Conservation (phyloP, 371 early-diverging fungal species). For the Batrachochytrium dendrobatidis region DNA sequence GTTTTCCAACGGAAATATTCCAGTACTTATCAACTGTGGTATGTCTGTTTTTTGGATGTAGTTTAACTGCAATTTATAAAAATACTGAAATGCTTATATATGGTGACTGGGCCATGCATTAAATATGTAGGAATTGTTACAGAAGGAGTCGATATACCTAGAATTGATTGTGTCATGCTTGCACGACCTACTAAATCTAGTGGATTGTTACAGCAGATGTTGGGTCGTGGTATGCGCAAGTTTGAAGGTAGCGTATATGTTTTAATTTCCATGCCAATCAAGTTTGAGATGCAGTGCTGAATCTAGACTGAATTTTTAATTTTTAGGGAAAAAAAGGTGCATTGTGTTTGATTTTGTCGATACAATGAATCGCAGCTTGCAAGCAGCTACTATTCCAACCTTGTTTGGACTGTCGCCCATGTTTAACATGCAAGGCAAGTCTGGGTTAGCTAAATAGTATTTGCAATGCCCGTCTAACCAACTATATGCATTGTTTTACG, state of each 20-base stretch:
- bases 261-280: not conserved
- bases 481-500: not conserved
- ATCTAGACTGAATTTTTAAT: not conserved
- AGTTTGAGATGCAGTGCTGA: not conserved
- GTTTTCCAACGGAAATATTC: conserved; percentile 59
- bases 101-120: no score
- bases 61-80: no score
- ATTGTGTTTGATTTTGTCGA: conserved; percentile 86
- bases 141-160: conserved; percentile 71
- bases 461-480: not conserved
- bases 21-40: conserved; percentile 85
- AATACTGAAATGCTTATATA: no score
- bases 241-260: conserved; percentile 4
- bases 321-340: conserved; percentile 63
- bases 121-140: conserved; percentile 27
- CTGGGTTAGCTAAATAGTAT: not conserved
- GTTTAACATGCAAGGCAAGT: not conserved
- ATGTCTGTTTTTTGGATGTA: no score
- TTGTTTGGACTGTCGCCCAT: conserved; percentile 28
- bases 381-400: conserved; percentile 25
- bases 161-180: conserved; percentile 80
- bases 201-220: conserved; percentile 88
- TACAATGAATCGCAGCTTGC: conserved; percentile 1
- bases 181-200: conserved; percentile 78
- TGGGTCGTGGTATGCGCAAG: conserved; percentile 82